A percentile compares a stretch with the other conserved stretches of the same genome.
phyloP scores from a whole-genome alignment of 1,284 basidiomycete genomes.

The Fistulina hepatica region DNA sequence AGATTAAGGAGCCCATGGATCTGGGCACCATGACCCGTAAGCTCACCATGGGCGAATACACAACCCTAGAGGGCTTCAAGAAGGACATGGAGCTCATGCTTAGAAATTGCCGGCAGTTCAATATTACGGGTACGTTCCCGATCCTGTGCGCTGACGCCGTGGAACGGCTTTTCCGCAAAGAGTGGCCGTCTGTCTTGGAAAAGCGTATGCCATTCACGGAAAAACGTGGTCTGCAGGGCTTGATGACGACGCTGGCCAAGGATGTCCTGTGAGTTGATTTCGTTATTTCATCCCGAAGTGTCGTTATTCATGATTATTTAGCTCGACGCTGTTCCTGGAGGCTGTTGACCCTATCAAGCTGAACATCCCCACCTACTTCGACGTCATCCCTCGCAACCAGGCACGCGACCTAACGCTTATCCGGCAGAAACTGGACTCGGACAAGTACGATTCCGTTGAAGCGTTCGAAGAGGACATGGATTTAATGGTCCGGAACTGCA shows the following conservation, averaged over 20 bases:
- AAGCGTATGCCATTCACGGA: conserved; percentile 70
- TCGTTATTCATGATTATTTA: conserved; percentile 19
- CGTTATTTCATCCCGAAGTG: conserved; percentile 1
- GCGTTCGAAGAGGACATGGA: conserved; percentile 75
- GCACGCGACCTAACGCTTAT: conserved; percentile 85
- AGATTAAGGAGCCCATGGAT: conserved; percentile 94
- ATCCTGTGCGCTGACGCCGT: conserved; percentile 61
- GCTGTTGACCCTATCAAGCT: conserved; percentile 75
- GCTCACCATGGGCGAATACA: conserved; percentile 57
- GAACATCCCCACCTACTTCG: conserved; percentile 75
- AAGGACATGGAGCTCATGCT: conserved; percentile 81
- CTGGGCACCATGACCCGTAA: conserved; percentile 77
- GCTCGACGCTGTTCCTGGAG: conserved; percentile 71
- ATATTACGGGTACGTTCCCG: conserved; percentile 72
- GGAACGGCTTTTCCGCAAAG: conserved; percentile 70
- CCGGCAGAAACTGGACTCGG: conserved; percentile 68
- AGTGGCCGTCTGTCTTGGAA: conserved; percentile 77
- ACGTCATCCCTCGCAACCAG: conserved; percentile 73
- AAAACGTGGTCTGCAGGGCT: conserved; percentile 66
- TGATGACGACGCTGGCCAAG: conserved; percentile 64
- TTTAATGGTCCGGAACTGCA: conserved; percentile 79
- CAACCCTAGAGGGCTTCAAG: conserved; percentile 73
- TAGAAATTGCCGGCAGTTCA: conserved; percentile 84
- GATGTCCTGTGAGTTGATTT: conserved; percentile 52
- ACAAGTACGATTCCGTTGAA: conserved; percentile 72